A percentile compares a stretch with the other conserved stretches of the same genome.
phyloP scores from a whole-genome alignment of 345 rosid genomes.

The Populus davidiana region DNA sequence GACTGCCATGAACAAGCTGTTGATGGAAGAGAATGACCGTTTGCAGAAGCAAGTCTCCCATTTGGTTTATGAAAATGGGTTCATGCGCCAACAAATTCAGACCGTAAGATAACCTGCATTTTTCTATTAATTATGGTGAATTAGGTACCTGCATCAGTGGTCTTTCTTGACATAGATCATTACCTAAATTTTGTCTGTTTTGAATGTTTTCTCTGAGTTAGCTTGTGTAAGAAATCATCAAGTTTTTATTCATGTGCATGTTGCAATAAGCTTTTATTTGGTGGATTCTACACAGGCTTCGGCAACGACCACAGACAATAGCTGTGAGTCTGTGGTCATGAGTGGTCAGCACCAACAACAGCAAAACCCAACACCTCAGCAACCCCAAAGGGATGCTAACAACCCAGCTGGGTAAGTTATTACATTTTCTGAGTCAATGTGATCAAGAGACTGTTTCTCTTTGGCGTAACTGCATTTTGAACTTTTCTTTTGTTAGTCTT shows the following conservation, averaged over 20 bases:
- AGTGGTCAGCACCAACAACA: constrained; percentile 96
- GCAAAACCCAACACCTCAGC: constrained; percentile 94
- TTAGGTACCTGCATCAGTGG: background rate
- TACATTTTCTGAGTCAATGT: background rate
- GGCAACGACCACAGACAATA: constrained; percentile 96
- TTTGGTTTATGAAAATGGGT: constrained; percentile 89
- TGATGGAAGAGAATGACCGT: constrained; percentile 99
- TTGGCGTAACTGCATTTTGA: background rate
- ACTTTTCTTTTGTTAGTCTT: constrained; percentile 42
- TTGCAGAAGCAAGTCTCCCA: constrained; percentile 97
- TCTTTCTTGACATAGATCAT: background rate
- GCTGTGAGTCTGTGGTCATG: constrained; percentile 99
- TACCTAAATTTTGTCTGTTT: background rate
- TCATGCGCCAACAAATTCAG: constrained; percentile 72
- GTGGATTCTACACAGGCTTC: constrained; percentile 49
- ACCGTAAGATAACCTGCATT: constrained; percentile 35
- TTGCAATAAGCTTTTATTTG: background rate
- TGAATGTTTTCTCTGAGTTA: background rate
- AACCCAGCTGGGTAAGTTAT: constrained; percentile 90
- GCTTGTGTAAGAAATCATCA: background rate
- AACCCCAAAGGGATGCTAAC: constrained; percentile 88
- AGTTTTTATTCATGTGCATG: background rate
- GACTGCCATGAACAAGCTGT: constrained; percentile 84
- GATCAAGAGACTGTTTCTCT: background rate
- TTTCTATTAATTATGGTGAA: background rate